Evolutionary conservation across 345 rosid species (phyloP).

Genomic region (Mallotus nudiflorus): DNA sequence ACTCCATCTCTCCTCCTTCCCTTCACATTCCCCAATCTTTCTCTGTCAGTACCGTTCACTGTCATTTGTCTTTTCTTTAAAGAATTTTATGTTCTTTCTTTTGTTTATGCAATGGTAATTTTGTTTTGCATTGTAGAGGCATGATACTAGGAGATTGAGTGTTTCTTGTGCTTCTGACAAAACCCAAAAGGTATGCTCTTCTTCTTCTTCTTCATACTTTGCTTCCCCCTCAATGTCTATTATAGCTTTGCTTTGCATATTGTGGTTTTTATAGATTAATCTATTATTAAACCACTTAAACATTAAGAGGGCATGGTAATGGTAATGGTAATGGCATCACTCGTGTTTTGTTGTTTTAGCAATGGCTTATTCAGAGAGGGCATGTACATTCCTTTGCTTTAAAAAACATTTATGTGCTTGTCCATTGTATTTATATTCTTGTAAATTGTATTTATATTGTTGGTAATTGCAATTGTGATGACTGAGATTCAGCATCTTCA

Average conservation of each 20-base stretch:
- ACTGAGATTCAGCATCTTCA: neutral
- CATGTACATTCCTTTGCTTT: neutral
- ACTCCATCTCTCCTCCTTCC: slow-evolving; percentile 43
- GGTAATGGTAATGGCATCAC: no score
- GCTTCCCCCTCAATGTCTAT: no score
- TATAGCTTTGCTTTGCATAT: no score
- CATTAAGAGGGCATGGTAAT: no score
- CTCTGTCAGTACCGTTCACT: slow-evolving; percentile 30
- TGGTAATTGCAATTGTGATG: neutral
- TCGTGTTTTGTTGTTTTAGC: neutral
- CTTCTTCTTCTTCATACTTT: neutral
- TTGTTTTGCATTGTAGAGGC: slow-evolving; percentile 31
- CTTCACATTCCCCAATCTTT: slow-evolving; percentile 35
- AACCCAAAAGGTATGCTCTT: slow-evolving; percentile 44
- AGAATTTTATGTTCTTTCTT: neutral
- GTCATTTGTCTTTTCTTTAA: neutral
- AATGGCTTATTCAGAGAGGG: neutral
- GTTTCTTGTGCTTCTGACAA: slow-evolving; percentile 48
- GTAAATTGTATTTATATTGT: neutral
- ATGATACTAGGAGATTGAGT: slow-evolving; percentile 37
- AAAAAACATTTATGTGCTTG: neutral
- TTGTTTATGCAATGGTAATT: slow-evolving; percentile 4
- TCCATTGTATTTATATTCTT: neutral
- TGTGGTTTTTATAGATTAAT: no score
- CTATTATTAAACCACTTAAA: no score